Evolutionary conservation across 176 grass and related monocot species (phyloP), one percentile per base, ranked within the genome.

Genomic region (Neostapfia colusana): DNA sequence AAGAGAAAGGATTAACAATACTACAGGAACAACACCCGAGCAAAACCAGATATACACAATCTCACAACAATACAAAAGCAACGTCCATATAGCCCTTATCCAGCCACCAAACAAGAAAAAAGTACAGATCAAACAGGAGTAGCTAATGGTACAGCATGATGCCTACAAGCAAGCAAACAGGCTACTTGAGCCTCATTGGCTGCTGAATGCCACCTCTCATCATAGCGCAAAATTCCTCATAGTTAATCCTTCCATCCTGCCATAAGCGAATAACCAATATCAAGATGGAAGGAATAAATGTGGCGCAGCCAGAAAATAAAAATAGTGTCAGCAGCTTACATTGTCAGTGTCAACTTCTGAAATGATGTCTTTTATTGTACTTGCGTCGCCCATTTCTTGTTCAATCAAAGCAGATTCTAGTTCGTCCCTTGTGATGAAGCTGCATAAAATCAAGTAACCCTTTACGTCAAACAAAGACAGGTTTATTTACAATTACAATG

Each of bases 161-260:
- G 68, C 85, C 50, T 83, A 83, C 61, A 73, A 78, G n/a, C 31
- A 31, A 2, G 3, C n/a, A 23, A 79, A 58, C 40, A 63, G 2
- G 23, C 73, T 91, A 98, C 65, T 93, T 87, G 24, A 94, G 95
- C 79, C 73, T 90, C 60, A 85, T 73, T 20, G 95, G 95, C 75
- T 92, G 91, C 82, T 90, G 95, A 5, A 85, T 55, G 38, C 91
- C 95, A 28, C 91, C 87, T 88, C 85, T 95, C 95, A 99, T 99
- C 95, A 99, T 99, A n/a, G 95, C 82, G 3, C 92, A 93, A 80
- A 99, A 99, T 69, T 99, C 95, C 24, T 95, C 91, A 6, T 99
- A 99, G 79, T 99, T 99, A 8, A 99, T 99, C 73, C 92, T 91
- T 73, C 95, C 95, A 83, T 99, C 95, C 95, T 97, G 53, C 53